phyloP scores from a whole-genome alignment of 345 rosid species.

The Garcia nutans region DNA sequence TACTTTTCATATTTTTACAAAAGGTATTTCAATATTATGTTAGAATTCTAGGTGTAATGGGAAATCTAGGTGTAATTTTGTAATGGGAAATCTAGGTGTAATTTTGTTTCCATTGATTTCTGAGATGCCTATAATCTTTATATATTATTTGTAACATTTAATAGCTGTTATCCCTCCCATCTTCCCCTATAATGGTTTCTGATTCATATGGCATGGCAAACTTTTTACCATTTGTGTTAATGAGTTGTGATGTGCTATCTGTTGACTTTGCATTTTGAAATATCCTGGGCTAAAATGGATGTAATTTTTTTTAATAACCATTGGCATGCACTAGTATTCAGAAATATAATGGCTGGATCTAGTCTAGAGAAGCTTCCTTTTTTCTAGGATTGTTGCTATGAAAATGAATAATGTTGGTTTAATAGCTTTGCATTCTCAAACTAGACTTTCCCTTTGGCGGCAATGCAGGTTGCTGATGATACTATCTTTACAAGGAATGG shows the following conservation, averaged over 20 bases:
- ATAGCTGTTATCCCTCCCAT: background rate
- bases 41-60: too few species aligned
- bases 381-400: background rate
- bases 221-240: background rate
- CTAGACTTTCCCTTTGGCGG: constrained; percentile 18
- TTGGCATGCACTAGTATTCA: background rate
- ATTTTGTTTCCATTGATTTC: background rate
- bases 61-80: background rate
- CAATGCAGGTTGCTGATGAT: constrained; percentile 73
- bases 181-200: background rate
- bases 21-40: background rate
- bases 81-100: background rate
- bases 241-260: background rate
- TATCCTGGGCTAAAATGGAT: background rate
- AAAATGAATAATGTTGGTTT: background rate
- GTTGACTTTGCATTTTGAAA: background rate
- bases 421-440: background rate
- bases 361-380: background rate
- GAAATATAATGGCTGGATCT: background rate
- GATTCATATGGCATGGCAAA: background rate
- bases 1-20: background rate
- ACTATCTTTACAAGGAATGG: constrained; percentile 78
- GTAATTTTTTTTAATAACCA: background rate
- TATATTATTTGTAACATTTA: background rate
- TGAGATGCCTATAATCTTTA: background rate